Evolutionary conservation across 192 early-diverging fungal species (phyloP), one percentile per base, ranked within the genome.

Genomic region (Helicostylum pulchrum): DNA sequence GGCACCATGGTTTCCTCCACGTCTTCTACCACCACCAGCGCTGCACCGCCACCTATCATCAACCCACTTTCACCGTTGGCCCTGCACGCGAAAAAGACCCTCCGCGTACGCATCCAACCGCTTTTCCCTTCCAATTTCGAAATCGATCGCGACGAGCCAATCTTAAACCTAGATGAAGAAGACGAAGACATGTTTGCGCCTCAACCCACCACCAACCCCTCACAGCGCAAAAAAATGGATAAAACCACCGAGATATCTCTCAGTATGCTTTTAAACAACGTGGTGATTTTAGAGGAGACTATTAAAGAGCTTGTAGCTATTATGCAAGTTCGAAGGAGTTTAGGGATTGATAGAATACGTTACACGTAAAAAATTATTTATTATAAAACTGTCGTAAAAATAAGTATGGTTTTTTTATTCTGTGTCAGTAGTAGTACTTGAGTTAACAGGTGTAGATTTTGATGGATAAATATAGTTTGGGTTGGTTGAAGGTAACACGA

Each of bases 221-320:
- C 68, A 11, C 52, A 66, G n/a, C 45, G 65, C 14, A 77, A 68
- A 14, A 56, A 68, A 23, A 60, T 57, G 15, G 77, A 83, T 17
- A 76, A 74, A 43, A 61, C 68, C 5, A 81, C 77, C 4, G 80
- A 85, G 19, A 83, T 85, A 42, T 76, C 78, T 2, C 68, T 85
- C 46, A 72, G 77, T 12, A 77, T 78, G 73, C 76, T 95, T 59
- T 71, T 93, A 30, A 94, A 92, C 61, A 98, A 98, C 75, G 91
- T 93, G 39, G 87, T 98, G 26, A 90, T 95, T 46, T 66, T 98
- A 62, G 90, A 98, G 57, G 95, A 98, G 71, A 85, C 88, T 12
- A 88, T 92, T 43, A 98, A 98, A 68, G 95, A 98, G 74, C 75
- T 96, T 9, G 83, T 95, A 20, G 90, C 93, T 19, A 79, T 91